Conservation (phyloP, 495 filamentous ascomycete species). For the Neurospora hispaniola region DNA sequence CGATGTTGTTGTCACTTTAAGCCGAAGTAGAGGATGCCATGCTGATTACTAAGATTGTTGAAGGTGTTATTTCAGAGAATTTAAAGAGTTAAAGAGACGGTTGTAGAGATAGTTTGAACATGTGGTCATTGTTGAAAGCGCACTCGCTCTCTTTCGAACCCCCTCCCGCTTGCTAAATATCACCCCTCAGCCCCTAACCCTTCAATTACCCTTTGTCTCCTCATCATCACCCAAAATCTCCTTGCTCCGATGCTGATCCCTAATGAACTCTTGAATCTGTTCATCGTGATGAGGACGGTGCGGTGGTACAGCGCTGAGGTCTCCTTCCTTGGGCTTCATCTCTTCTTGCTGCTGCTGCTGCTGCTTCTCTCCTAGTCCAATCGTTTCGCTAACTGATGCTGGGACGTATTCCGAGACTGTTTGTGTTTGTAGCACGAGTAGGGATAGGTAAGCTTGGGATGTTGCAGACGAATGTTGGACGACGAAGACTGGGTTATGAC, state of each 20-base stretch:
- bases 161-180: background rate
- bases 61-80: no score
- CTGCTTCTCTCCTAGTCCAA: slow-evolving; percentile 5
- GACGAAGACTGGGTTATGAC: background rate
- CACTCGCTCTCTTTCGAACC: background rate
- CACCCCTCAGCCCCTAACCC: background rate
- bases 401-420: slow-evolving; percentile 20
- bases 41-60: no score
- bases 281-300: slow-evolving; percentile 21
- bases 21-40: no score
- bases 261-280: slow-evolving; percentile 27
- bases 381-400: slow-evolving; percentile 9
- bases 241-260: slow-evolving; percentile 26
- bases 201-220: background rate
- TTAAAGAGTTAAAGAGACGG: no score
- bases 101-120: background rate
- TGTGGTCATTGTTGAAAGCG: background rate
- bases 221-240: slow-evolving; percentile 1
- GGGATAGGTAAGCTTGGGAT: background rate
- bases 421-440: background rate
- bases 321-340: background rate
- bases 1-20: background rate
- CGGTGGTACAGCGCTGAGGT: slow-evolving; percentile 14
- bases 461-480: background rate
- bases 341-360: background rate